Percentiles rank a stretch among this genome's conserved stretches.
Evolutionary conservation across 2,329 filamentous ascomycete genomes (phyloP).

Genomic region (Sporothrix schenckii): DNA sequence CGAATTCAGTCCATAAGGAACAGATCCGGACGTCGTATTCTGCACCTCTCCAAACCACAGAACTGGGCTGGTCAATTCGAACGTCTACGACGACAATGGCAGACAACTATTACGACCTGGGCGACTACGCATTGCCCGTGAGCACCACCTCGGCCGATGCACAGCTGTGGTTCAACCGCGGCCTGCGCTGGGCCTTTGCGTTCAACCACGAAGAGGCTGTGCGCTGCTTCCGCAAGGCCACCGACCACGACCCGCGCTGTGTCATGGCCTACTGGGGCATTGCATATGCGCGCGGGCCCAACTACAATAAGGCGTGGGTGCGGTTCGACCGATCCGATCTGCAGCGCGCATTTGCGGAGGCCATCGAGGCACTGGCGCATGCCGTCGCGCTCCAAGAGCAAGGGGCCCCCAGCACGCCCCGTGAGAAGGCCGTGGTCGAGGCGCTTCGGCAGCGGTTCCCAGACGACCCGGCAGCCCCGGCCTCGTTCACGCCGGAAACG

Average conservation of each 20-base stretch:
- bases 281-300: slow-evolving; percentile 71
- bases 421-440: background rate
- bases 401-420: background rate
- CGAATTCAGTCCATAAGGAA: too few species aligned
- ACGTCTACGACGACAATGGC: background rate
- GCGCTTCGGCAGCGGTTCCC: slow-evolving; percentile 5
- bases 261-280: slow-evolving; percentile 70
- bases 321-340: slow-evolving; percentile 67
- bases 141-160: background rate
- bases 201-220: slow-evolving; percentile 76
- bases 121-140: background rate
- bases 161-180: slow-evolving; percentile 71
- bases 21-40: too few species aligned
- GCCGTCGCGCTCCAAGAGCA: background rate
- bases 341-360: background rate
- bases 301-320: slow-evolving; percentile 77
- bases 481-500: background rate
- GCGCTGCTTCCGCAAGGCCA: slow-evolving; percentile 63
- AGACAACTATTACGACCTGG: background rate
- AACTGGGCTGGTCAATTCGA: too few species aligned
- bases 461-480: background rate
- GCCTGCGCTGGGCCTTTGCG: slow-evolving; percentile 70
- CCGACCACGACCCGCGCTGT: slow-evolving; percentile 56
- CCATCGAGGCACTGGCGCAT: slow-evolving; percentile 46
- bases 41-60: too few species aligned